Percentiles rank a stretch among this genome's conserved stretches.
Evolutionary conservation across 2,329 filamentous ascomycete species (phyloP).

Genomic region (Penicillium sp.): DNA sequence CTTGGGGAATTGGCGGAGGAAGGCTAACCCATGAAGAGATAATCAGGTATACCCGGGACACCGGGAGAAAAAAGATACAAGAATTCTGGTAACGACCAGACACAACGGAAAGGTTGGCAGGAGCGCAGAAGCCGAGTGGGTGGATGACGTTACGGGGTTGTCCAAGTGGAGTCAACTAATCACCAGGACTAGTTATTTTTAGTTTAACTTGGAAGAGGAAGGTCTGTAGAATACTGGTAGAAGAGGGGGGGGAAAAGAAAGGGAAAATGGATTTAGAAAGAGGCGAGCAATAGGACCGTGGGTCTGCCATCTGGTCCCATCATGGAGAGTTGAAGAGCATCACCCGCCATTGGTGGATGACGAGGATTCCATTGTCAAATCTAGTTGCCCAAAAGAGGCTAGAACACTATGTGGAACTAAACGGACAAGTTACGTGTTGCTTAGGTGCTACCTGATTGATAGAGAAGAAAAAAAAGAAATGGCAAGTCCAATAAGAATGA

Average conservation of each 20-base stretch:
- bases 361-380: background rate
- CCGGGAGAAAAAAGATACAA: background rate
- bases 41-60: background rate
- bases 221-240: background rate
- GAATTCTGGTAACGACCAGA: background rate
- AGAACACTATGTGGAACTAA: background rate
- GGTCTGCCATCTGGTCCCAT: background rate
- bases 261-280: background rate
- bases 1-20: background rate
- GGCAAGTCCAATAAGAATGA: background rate
- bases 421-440: background rate
- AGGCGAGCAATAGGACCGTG: background rate
- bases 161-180: background rate
- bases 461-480: background rate
- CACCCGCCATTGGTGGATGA: background rate
- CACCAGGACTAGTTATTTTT: constrained; percentile 1
- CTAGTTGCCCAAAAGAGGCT: too few species aligned
- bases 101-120: constrained; percentile 2
- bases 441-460: background rate
- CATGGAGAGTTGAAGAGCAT: background rate
- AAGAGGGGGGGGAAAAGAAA: background rate
- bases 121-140: constrained; percentile 9
- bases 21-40: constrained; percentile 17
- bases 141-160: constrained; percentile 15
- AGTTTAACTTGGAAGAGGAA: background rate